A percentile compares a stretch with the other conserved stretches of the same genome.
Evolutionary conservation across 208 protist species (phyloP).

Genomic region (Balamuthia mandrillaris): DNA sequence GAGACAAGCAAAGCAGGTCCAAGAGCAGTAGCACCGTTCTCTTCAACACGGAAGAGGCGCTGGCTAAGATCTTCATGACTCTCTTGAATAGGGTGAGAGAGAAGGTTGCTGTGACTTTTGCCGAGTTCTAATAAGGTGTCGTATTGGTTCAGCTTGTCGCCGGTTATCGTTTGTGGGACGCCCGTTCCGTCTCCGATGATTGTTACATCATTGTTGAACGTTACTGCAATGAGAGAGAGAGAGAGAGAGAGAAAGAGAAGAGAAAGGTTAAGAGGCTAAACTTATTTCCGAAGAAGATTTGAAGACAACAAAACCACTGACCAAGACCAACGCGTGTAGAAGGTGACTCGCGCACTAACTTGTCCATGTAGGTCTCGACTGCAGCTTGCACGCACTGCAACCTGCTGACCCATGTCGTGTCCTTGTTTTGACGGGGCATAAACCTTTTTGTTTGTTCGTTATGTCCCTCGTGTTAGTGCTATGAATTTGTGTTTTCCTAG

Average conservation of each 20-base stretch:
- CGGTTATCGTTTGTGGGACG: constrained; percentile 24
- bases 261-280: too few species aligned
- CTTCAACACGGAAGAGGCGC: constrained; percentile 38
- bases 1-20: constrained; percentile 54
- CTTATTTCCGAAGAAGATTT: too few species aligned
- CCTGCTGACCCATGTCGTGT: background rate
- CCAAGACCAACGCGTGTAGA: constrained; percentile 39
- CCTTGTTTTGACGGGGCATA: background rate
- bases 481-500: background rate
- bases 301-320: too few species aligned
- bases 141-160: constrained; percentile 51
- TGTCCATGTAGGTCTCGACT: constrained; percentile 45
- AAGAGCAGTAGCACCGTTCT: constrained; percentile 48
- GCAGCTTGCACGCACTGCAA: constrained; percentile 53
- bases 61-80: background rate
- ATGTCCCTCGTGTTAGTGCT: background rate
- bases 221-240: too few species aligned
- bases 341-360: constrained; percentile 34
- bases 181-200: constrained; percentile 32
- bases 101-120: background rate
- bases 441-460: background rate
- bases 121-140: constrained; percentile 28
- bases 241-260: too few species aligned
- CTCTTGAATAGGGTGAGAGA: background rate
- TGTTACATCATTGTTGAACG: constrained; percentile 51